Percentiles rank a stretch among this genome's conserved stretches.
Conservation (phyloP, 345 rosid species). For the Lepidium sativum region DNA sequence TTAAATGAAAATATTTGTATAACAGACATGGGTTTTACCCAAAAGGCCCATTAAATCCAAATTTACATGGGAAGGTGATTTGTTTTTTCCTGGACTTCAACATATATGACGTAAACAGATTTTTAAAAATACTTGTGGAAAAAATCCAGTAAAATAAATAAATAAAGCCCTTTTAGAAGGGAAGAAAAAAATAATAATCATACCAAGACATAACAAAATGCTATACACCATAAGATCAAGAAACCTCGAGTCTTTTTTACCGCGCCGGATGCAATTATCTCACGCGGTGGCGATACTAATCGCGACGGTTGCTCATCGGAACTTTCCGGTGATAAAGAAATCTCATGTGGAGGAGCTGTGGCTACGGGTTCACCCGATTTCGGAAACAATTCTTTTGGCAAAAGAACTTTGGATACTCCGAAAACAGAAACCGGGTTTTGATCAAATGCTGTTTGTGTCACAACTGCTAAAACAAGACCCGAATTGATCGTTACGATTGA, state of each 20-base stretch:
- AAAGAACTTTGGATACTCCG: slow-evolving; percentile 73
- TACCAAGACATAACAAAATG: slow-evolving; percentile 38
- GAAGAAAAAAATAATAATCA: slow-evolving; percentile 18
- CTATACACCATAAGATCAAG: slow-evolving; percentile 44
- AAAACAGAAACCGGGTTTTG: slow-evolving; percentile 86
- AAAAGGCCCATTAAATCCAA: slow-evolving; percentile 12
- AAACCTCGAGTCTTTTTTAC: background rate
- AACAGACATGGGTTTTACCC: slow-evolving; percentile 12
- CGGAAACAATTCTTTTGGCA: slow-evolving; percentile 57
- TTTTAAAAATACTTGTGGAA: slow-evolving; percentile 4
- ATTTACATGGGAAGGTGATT: slow-evolving; percentile 12
- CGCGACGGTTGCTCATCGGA: slow-evolving; percentile 19
- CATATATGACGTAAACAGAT: slow-evolving; percentile 8
- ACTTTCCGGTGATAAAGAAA: slow-evolving; percentile 40
- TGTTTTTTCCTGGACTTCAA: background rate
- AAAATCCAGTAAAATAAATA: background rate
- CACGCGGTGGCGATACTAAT: slow-evolving; percentile 50
- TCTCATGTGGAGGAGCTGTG: slow-evolving; percentile 41
- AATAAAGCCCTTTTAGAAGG: slow-evolving; percentile 14
- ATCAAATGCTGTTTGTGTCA: slow-evolving; percentile 80
- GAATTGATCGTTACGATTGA: slow-evolving; percentile 62
- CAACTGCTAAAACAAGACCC: slow-evolving; percentile 70
- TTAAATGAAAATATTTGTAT: background rate
- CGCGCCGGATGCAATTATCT: slow-evolving; percentile 28
- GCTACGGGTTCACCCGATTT: slow-evolving; percentile 30